Evolutionary conservation across 2,329 filamentous ascomycete species (phyloP).

Genomic region (Aschersonia sp.): DNA sequence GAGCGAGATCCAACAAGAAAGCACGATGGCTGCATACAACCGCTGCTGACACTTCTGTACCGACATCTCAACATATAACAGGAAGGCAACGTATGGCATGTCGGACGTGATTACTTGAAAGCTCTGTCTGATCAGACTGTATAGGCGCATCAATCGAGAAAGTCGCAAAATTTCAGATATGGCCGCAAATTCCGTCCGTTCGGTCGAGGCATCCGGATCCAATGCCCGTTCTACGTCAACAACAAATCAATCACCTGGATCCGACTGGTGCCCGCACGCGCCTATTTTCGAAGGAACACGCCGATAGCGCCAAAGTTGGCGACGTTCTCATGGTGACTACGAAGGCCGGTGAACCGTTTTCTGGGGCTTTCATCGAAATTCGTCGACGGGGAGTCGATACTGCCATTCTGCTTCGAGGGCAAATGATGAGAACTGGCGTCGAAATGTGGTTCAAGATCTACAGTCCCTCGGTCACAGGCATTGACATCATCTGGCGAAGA

Average conservation of each 20-base stretch:
- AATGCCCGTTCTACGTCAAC: slow-evolving; percentile 47
- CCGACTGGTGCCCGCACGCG: slow-evolving; percentile 68
- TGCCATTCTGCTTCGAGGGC: slow-evolving; percentile 70
- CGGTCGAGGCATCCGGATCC: slow-evolving; percentile 48
- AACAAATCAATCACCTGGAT: slow-evolving; percentile 65
- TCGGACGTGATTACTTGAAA: neutral
- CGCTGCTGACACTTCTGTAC: slow-evolving; percentile 9
- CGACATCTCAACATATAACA: slow-evolving; percentile 13
- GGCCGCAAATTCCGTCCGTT: slow-evolving; percentile 40
- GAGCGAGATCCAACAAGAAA: slow-evolving; percentile 34
- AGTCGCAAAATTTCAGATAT: slow-evolving; percentile 31
- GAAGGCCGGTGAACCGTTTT: slow-evolving; percentile 69
- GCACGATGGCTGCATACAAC: slow-evolving; percentile 33
- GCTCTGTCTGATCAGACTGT: slow-evolving; percentile 5
- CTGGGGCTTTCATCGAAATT: slow-evolving; percentile 78
- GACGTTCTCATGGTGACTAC: slow-evolving; percentile 86
- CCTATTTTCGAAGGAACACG: slow-evolving; percentile 66
- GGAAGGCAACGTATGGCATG: slow-evolving; percentile 19
- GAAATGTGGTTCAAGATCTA: slow-evolving; percentile 99
- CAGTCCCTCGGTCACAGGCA: slow-evolving; percentile 73
- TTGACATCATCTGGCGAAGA: slow-evolving; percentile 83
- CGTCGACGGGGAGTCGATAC: slow-evolving; percentile 81
- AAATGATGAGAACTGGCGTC: slow-evolving; percentile 73
- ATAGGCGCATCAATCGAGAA: slow-evolving; percentile 20
- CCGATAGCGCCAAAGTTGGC: slow-evolving; percentile 66